Evolutionary conservation across 345 rosid species (phyloP), one percentile per base, ranked within the genome.

Genomic region (Arabis alpina): DNA sequence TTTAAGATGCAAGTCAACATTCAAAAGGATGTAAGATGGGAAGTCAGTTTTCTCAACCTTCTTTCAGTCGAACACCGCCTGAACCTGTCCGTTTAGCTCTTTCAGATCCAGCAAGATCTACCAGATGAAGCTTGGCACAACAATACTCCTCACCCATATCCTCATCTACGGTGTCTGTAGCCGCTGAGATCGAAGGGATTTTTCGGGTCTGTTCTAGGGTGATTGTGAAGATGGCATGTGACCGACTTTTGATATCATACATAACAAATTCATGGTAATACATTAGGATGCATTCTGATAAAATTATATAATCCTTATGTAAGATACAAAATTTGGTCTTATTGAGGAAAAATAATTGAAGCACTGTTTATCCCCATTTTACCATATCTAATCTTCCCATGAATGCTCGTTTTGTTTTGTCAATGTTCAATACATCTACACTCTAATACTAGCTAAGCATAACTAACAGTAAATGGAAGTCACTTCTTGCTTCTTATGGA

Each of bases 221-320:
- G 82, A 90, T 88, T n/a, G 93, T 90, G 81, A 90, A 90, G 78
- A 90, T 90, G 75, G 96, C 96, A 82, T 90, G 96, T 45, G 96
- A 90, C 57, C 96, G 96, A 73, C 96, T 90, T 51, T 83, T 64
- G 59, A 57, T 63, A 65, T 62, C 81, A 84, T 77, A 74, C 73
- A 82, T 15, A 77, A 62, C 39, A 43, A 53, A 79, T 66, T 19
- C 75, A 53, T 50, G 50, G 63, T 61, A 68, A 56, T 77, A 79
- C 68, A 64, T 74, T 41, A 74, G 57, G 58, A 49, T 72, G 59
- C 60, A 65, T 16, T 71, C 28, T 14, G 47, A 59, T 19, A n/a
- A n/a, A n/a, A n/a, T n/a, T n/a, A n/a, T n/a, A n/a, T n/a, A 45
- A 15, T 19, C 23, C 8, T 13, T 36, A 70, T 43, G 52, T 57